Evolutionary conservation across 139 green algal species (phyloP), one percentile per base, ranked within the genome.

Genomic region (Prasinococcaceae sp.): DNA sequence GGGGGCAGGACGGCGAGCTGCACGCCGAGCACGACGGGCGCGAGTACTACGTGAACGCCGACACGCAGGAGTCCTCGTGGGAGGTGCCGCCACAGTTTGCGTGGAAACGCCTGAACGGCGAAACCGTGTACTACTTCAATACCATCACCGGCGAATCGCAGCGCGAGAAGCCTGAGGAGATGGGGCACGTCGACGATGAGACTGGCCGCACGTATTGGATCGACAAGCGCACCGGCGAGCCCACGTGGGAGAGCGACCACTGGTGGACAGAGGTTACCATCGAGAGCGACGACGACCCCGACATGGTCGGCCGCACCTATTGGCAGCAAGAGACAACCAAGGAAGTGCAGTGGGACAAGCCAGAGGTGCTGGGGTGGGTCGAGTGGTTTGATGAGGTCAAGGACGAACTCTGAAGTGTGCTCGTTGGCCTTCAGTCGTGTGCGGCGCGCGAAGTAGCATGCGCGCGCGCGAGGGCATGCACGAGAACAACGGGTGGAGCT

Each of bases 281-380:
- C 12, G 42, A 25, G 42, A 17, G 22, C n/a, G 42, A 49, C 10
- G 14, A 54, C 27, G 16, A 39, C 27, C 41, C 19, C 19, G 17
- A 22, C 41, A 16, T 9, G n/a, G n/a, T 24, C 12, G 24, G 47
- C 8, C 12, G 12, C 25, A 22, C 10, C 9, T 54, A 54, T 45
- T 57, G 25, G 17, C 26, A 44, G n/a, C 53, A 57, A 17, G 33
- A 57, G 27, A 57, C 53, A 6, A 57, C 49, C 27, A 57, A 57
- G 49, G 49, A 57, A 17, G 14, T 10, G 20, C 53, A 23, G 30
- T 57, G 33, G 30, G 49, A 57, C 27, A 47, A 57, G 33, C 49
- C 49, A 17, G 33, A 47, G 26, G 27, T 30, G 30, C 27, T 57
- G 16, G 49, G 28, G 8, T 57, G 49, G 49, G 12, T 25, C 12